Percentiles rank a stretch among this genome's conserved stretches.
Evolutionary conservation across 805 yeast species (phyloP).

Genomic region (Starmerella apis): DNA sequence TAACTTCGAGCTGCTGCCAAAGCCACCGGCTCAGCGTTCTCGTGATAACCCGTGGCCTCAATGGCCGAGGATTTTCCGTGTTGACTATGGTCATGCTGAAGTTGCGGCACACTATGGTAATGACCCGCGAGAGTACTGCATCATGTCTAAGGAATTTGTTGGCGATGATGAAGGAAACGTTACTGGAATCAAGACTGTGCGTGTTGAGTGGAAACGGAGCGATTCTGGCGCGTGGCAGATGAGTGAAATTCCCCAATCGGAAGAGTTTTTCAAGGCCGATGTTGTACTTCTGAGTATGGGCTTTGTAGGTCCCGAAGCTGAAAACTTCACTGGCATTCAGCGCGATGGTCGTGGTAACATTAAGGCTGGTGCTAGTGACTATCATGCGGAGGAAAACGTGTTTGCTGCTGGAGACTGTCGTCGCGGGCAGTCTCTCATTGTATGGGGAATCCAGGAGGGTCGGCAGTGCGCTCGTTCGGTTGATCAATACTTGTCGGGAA

Average conservation of each 20-base stretch:
- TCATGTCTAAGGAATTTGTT: slow-evolving; percentile 87
- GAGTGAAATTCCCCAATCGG: slow-evolving; percentile 93
- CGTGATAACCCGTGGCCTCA: slow-evolving; percentile 99
- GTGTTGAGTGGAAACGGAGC: slow-evolving; percentile 96
- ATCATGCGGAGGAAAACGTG: slow-evolving; percentile 61
- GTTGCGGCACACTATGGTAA: slow-evolving; percentile 89
- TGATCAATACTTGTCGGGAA: slow-evolving; percentile 67
- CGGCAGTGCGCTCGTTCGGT: slow-evolving; percentile 96
- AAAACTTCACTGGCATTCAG: slow-evolving; percentile 45
- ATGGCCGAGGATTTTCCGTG: slow-evolving; percentile 97
- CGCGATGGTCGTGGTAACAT: slow-evolving; percentile 82
- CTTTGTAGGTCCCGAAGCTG: slow-evolving; percentile 89
- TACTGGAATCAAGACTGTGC: slow-evolving; percentile 86
- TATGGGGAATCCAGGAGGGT: slow-evolving; percentile 99
- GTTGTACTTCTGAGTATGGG: slow-evolving; percentile 93
- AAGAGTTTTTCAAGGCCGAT: slow-evolving; percentile 90
- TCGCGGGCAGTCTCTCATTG: slow-evolving; percentile 95
- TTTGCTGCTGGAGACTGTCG: slow-evolving; percentile 98
- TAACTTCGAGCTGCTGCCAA: slow-evolving; percentile 89
- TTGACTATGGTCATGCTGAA: slow-evolving; percentile 95
- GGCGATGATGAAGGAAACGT: slow-evolving; percentile 94
- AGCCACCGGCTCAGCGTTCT: slow-evolving; percentile 75
- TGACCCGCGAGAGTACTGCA: slow-evolving; percentile 95
- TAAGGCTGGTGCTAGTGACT: slow-evolving; percentile 48
- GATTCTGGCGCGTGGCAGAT: slow-evolving; percentile 97